A percentile compares a stretch with the other conserved stretches of the same genome.
phyloP scores from a whole-genome alignment of 192 early-diverging fungal species.

The Powellomyces hirtus region DNA sequence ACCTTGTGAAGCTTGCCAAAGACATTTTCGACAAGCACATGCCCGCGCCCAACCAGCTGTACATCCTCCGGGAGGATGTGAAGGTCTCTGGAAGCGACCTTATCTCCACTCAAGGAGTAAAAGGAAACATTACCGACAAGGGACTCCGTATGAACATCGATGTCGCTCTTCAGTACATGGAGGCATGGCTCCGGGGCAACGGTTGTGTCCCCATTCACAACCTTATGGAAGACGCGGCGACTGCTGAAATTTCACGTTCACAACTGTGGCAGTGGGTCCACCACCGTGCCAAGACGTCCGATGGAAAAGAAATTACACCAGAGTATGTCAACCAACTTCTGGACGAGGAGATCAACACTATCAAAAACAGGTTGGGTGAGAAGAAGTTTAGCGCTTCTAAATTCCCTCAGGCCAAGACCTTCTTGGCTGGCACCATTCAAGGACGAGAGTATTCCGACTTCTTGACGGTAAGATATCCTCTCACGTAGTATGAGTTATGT shows the following conservation, averaged over 20 bases:
- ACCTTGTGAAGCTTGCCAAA: slow-evolving; percentile 85
- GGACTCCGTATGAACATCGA: slow-evolving; percentile 92
- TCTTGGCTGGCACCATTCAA: slow-evolving; percentile 73
- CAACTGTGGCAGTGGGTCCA: slow-evolving; percentile 98
- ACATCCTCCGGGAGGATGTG: slow-evolving; percentile 88
- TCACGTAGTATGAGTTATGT: neutral
- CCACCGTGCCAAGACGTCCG: slow-evolving; percentile 76
- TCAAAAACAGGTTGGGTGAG: slow-evolving; percentile 53
- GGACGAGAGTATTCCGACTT: slow-evolving; percentile 89
- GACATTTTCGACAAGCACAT: slow-evolving; percentile 93
- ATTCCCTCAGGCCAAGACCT: slow-evolving; percentile 65
- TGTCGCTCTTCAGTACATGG: slow-evolving; percentile 90
- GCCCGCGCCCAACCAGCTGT: slow-evolving; percentile 95
- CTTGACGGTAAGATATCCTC: slow-evolving; percentile 60
- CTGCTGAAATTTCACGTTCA: slow-evolving; percentile 94
- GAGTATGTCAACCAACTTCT: slow-evolving; percentile 75
- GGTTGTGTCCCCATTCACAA: slow-evolving; percentile 98
- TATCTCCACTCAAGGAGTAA: slow-evolving; percentile 58
- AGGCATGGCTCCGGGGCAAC: slow-evolving; percentile 89
- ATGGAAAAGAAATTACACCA: slow-evolving; percentile 78
- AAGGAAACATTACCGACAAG: slow-evolving; percentile 74
- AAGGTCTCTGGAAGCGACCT: slow-evolving; percentile 78
- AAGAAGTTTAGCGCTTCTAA: slow-evolving; percentile 62
- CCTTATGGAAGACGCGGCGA: slow-evolving; percentile 98
- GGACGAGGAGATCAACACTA: slow-evolving; percentile 80